Base-by-base conservation (phyloP, 495 filamentous ascomycete species). In the Penicillium paradoxum region DNA sequence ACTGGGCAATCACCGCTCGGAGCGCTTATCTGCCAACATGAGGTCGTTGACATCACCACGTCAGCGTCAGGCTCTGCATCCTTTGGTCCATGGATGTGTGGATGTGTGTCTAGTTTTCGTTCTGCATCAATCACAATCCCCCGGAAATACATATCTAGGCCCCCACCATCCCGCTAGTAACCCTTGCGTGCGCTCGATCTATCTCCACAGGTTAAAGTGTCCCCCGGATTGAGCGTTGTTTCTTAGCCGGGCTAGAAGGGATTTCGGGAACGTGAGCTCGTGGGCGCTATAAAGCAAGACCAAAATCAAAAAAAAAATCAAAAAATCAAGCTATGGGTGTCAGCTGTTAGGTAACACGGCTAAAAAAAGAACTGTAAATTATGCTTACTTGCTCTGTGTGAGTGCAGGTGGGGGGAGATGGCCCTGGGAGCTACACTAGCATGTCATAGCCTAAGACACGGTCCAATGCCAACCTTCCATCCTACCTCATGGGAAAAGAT, bases 131-230 rank as follows among this genome's bases (percentile, higher is more conserved):
- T n/a, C 32, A 41, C 33, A n/a, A n/a, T n/a, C n/a, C n/a, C n/a
- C n/a, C n/a, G n/a, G n/a, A n/a, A n/a, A n/a, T n/a, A n/a, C n/a
- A n/a, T n/a, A n/a, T n/a, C n/a, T n/a, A n/a, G n/a, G n/a, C n/a
- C n/a, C n/a, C n/a, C 48, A 61, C 48, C 39, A 25, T 55, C 48
- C 48, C 49, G 18, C 56, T 52, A 49, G 48, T 47, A 14, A 41
- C 44, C 52, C 55, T 45, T 42, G 29, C 40, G 25, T 27, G 9
- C 38, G 11, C 10, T 21, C 19, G 14, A 10, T 21, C 15, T 33
- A 38, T 48, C 55, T 53, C 40, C 55, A 37, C 40, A 41, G 56
- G 46, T 39, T 48, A 58, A 56, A 59, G 33, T 21, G 25, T 48
- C 45, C 49, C 33, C 58, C 51, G 52, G 51, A 37, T 27, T 8